A percentile compares a stretch with the other conserved stretches of the same genome.
Conservation (phyloP, 441 rosid genomes). For the Omphalea diandra region DNA sequence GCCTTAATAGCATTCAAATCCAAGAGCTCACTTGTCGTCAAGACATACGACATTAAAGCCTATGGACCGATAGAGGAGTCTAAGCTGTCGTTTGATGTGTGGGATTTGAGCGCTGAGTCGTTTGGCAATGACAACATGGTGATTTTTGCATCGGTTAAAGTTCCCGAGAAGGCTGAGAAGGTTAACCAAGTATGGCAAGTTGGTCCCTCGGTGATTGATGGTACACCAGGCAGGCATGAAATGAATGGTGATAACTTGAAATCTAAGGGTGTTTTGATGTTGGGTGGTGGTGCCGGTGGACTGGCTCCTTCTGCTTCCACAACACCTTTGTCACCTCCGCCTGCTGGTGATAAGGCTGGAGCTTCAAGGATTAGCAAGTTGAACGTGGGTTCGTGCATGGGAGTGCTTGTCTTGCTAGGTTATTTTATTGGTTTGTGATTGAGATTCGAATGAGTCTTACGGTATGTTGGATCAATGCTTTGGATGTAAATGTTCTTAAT, state of each 20-base stretch:
- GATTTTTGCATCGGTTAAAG: slow-evolving; percentile 55
- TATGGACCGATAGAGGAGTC: slow-evolving; percentile 21
- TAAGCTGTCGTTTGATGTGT: slow-evolving; percentile 42
- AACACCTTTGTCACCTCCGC: neutral
- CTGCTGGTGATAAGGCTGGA: neutral
- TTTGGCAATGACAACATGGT: slow-evolving; percentile 26
- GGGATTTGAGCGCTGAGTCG: slow-evolving; percentile 45
- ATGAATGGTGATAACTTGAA: slow-evolving; percentile 27
- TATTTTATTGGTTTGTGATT: slow-evolving; percentile 11
- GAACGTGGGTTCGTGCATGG: neutral
- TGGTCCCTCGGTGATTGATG: slow-evolving; percentile 39
- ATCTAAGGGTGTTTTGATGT: slow-evolving; percentile 39
- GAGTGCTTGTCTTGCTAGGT: neutral
- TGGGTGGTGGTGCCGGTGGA: slow-evolving; percentile 20
- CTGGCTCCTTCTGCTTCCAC: neutral
- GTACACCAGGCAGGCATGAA: slow-evolving; percentile 36
- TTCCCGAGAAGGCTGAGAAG: slow-evolving; percentile 37
- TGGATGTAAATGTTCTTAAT: no score
- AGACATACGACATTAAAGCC: slow-evolving; percentile 44
- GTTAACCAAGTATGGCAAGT: slow-evolving; percentile 83
- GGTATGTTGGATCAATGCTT: neutral
- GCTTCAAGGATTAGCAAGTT: neutral
- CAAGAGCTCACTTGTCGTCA: slow-evolving; percentile 28
- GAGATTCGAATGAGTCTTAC: neutral
- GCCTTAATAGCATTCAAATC: slow-evolving; percentile 52